Evolutionary conservation across 495 filamentous ascomycete species (phyloP).

Genomic region (Cercophora samala): DNA sequence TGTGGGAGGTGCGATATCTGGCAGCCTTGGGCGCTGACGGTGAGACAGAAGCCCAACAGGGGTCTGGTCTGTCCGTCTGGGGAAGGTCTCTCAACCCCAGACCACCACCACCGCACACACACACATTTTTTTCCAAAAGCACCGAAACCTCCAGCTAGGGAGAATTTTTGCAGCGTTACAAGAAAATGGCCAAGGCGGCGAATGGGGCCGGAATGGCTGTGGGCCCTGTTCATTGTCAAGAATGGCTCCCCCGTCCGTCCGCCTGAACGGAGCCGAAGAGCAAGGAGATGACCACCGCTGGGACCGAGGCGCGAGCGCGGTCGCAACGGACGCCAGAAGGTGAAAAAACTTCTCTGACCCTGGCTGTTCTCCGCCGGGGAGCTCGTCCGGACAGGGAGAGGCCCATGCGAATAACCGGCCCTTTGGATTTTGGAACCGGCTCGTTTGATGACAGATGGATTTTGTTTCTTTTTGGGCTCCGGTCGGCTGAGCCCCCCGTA

Average conservation of each 20-base stretch:
- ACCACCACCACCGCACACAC: no score
- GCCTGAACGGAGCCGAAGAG: background rate
- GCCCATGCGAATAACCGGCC: background rate
- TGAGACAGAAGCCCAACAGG: background rate
- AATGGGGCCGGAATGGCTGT: conserved; percentile 9
- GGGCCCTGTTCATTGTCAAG: background rate
- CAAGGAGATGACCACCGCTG: background rate
- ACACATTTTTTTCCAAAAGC: no score
- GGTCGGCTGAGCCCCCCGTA: conserved; percentile 4
- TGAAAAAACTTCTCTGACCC: conserved; percentile 6
- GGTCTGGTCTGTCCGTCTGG: background rate
- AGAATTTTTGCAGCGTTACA: background rate
- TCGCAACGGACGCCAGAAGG: conserved; percentile 3
- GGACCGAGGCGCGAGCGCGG: background rate
- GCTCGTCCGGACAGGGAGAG: background rate
- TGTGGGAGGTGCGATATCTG: conserved; percentile 5
- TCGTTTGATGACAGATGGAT: conserved; percentile 5
- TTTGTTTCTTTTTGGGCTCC: conserved; percentile 1
- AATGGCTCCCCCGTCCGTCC: background rate
- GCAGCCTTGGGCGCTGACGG: conserved; percentile 10
- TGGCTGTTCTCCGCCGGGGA: background rate
- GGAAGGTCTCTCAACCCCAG: background rate
- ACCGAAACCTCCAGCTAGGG: no score
- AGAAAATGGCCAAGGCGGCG: conserved; percentile 4
- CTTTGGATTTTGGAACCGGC: conserved; percentile 2